A percentile compares a stretch with the other conserved stretches of the same genome.
Conservation (phyloP, 805 yeast genomes). For the Cyberlindnera veronae region DNA sequence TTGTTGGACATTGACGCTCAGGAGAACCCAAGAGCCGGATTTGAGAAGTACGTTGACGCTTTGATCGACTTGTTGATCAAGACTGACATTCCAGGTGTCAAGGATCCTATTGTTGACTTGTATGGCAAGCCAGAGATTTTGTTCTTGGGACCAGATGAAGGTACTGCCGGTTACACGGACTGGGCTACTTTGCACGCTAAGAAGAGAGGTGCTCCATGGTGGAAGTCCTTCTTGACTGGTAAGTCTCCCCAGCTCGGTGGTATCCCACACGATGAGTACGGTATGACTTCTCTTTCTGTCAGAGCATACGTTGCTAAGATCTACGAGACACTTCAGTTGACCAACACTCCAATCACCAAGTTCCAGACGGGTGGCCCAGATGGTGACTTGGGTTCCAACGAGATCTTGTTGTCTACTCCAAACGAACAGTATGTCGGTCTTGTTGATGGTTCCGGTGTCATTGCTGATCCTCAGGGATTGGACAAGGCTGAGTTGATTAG, state of each 20-base stretch:
- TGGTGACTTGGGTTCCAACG: constrained; percentile 96
- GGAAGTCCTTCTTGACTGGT: constrained; percentile 98
- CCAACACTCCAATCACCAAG: constrained; percentile 60
- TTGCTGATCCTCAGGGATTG: constrained; percentile 88
- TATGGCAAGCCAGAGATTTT: constrained; percentile 83
- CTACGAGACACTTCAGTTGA: constrained; percentile 69
- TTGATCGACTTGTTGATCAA: constrained; percentile 75
- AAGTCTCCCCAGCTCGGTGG: constrained; percentile 91
- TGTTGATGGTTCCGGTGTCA: constrained; percentile 94
- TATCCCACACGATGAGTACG: constrained; percentile 96
- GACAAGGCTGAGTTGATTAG: constrained; percentile 73
- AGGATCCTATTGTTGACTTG: constrained; percentile 67
- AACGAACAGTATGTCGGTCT: constrained; percentile 82
- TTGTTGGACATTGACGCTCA: constrained; percentile 70
- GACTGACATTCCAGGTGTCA: constrained; percentile 48
- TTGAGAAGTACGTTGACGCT: constrained; percentile 90
- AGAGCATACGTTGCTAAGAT: constrained; percentile 87
- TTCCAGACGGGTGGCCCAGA: constrained; percentile 99
- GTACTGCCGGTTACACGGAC: constrained; percentile 91
- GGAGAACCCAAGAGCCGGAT: constrained; percentile 76
- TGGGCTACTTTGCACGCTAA: constrained; percentile 98
- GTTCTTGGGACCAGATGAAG: constrained; percentile 99
- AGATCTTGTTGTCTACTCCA: constrained; percentile 73
- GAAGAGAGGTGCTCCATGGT: constrained; percentile 90
- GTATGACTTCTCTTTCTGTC: constrained; percentile 95